Evolutionary conservation across 139 green algal genomes (phyloP), one percentile per base, ranked within the genome.

Genomic region (Tetraselmis striata): DNA sequence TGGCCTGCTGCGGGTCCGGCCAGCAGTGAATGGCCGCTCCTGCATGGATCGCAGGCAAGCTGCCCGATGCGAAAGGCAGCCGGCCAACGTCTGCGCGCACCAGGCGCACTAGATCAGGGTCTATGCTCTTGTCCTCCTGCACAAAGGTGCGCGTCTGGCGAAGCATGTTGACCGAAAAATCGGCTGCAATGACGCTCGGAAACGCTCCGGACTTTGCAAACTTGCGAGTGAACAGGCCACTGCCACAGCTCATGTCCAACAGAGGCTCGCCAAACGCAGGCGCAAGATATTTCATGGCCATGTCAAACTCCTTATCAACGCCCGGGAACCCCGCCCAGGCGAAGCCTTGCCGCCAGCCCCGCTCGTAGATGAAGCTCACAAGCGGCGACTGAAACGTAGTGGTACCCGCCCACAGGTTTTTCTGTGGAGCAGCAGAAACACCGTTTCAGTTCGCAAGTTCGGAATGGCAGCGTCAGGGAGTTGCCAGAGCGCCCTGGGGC

Each of bases 21-120:
- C 96, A 99, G 90, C 96, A 99, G 89, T 99, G 96, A 32, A 99
- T 94, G 77, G 96, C 96, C 1, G 96, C 96, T 29, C 95, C 95
- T 26, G 96, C 96, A 85, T 99, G 95, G 23, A 99, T 92, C 30
- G 89, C 96, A 25, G 91, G 89, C n/a, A 99, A 80, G 22, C 59
- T 89, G 75, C 88, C 94, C 0, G 93, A 95, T 27, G 85, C 78
- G 79, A 99, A 98, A 0, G 96, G 96, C 82, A 99, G 86, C 1
- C 96, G 85, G 1, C 80, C 92, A 2, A 97, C 90, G 82, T 99
- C 96, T 18, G 92, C 95, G 22, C 94, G 86, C 83, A 99, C 82
- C 75, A 97, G 86, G 29, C n/a, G 74, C 74, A 77, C 22, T 2
- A 31, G 22, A 18, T 5, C 78, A 2, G 67, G 30, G 31, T 89